These are phyloP conservation scores for Pseudisothecium myosuroides DNA, from an alignment of 225 moss, liverwort and hornwort genomes.

Conservation along the genomic window DNA sequence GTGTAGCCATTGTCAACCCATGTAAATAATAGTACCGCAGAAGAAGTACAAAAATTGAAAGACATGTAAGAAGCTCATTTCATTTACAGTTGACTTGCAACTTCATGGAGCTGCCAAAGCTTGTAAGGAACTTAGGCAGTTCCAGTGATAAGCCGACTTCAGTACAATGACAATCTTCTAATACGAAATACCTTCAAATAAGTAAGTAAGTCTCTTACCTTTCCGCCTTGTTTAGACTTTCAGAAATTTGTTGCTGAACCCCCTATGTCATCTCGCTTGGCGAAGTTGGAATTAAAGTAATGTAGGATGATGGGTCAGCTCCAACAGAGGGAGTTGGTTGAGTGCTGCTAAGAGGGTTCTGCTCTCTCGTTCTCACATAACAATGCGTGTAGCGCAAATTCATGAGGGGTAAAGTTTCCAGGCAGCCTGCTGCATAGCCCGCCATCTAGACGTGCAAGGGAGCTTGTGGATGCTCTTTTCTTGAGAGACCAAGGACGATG, in stretches of 20 bases:
- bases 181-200: neutral
- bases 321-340: constrained; percentile 5
- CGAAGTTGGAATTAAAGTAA: constrained; percentile 13
- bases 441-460: constrained; percentile 31
- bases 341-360: constrained; percentile 7
- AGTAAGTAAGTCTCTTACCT: neutral
- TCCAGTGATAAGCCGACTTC: neutral
- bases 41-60: neutral
- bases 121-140: neutral
- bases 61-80: neutral
- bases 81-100: neutral
- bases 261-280: constrained; percentile 17
- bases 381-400: constrained; percentile 38
- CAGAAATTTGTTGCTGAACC: neutral
- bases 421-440: constrained; percentile 42
- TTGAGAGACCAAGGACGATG: constrained; percentile 24
- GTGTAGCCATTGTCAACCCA: neutral
- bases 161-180: neutral
- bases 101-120: neutral
- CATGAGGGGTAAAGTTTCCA: constrained; percentile 37
- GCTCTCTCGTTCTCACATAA: constrained; percentile 19
- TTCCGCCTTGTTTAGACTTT: constrained; percentile 1
- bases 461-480: constrained; percentile 30
- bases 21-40: neutral
- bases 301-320: constrained; percentile 4